Evolutionary conservation across 139 green algal genomes (phyloP), one percentile per base, ranked within the genome.

Genomic region (Yamagishiella unicocca): DNA sequence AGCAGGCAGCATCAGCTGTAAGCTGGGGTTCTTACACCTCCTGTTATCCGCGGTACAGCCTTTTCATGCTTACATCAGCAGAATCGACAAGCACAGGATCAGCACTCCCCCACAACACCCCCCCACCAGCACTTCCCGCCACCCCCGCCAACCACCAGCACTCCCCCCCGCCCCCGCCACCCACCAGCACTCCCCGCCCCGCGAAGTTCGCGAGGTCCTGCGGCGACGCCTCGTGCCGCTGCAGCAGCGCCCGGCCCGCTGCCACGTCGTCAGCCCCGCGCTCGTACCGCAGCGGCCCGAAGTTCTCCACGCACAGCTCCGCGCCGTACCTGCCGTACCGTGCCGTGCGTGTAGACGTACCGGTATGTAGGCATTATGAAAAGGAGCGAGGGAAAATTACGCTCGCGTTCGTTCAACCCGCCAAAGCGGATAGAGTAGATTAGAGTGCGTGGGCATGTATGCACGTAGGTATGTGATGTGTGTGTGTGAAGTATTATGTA

Each of bases 201-300:
- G 92, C 88, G 1, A 88, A 40, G 77, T 95, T 96, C 12, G 90
- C 93, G 27, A 96, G 31, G 43, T 97, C 95, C 42, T 95, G 89
- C 12, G 89, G 62, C n/a, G 90, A 89, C 1, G 95, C 95, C 54
- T 96, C 93, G 79, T 97, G 95, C 2, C 95, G 90, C 90, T 97
- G 95, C 42, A 95, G 95, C 62, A 97, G 76, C 54, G 93, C 90
- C 12, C 89, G 84, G 27, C 95, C 95, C 33, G 89, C 77, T 38
- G 74, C 79, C 43, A 77, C 66, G 55, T 88, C 84, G 29, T 92
- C 89, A 2, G 55, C 82, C 1, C 80, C 80, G 24, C 86, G 66
- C 53, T 89, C 81, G 43, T 93, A 95, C 37, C 81, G 77, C 75
- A 96, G 83, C 31, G 89, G 81, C 33, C 93, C 92, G 82, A 93